These are phyloP conservation scores for Domatiomyces catenatus DNA, from an alignment of 2,329 filamentous ascomycete species.

Conservation along the genomic window DNA sequence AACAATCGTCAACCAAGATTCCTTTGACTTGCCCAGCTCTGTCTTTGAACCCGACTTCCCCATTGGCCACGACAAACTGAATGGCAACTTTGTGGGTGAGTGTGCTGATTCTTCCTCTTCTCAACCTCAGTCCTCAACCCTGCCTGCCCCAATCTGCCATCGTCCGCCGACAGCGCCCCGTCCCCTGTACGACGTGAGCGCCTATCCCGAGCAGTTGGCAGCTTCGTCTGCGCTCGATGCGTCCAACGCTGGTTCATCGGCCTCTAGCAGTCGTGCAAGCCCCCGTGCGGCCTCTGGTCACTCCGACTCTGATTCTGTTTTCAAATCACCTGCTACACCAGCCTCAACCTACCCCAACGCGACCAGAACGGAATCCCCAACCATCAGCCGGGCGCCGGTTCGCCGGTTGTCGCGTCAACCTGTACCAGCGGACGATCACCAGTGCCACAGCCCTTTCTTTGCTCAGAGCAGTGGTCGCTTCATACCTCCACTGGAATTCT, in stretches of 20 bases:
- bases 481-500: slow-evolving; percentile 36
- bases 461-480: slow-evolving; percentile 40
- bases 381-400: slow-evolving; percentile 2
- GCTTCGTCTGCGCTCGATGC: neutral
- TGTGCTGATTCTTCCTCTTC: slow-evolving; percentile 25
- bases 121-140: slow-evolving; percentile 13
- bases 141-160: slow-evolving; percentile 6
- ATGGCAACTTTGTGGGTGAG: slow-evolving; percentile 33
- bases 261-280: neutral
- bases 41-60: slow-evolving; percentile 29
- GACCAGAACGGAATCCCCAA: slow-evolving; percentile 12
- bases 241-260: neutral
- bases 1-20: slow-evolving; percentile 46
- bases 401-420: neutral
- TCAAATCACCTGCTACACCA: slow-evolving; percentile 24
- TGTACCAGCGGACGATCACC: neutral
- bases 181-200: neutral
- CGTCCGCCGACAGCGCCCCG: neutral
- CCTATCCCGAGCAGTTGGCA: neutral
- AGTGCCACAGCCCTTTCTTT: slow-evolving; percentile 32
- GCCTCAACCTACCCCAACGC: slow-evolving; percentile 21
- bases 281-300: neutral
- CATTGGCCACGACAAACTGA: slow-evolving; percentile 29
- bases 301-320: slow-evolving; percentile 11
- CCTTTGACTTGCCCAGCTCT: slow-evolving; percentile 29